Evolutionary conservation across 1,284 basidiomycete genomes (phyloP).

Genomic region (Singerocomus inundabilis): DNA sequence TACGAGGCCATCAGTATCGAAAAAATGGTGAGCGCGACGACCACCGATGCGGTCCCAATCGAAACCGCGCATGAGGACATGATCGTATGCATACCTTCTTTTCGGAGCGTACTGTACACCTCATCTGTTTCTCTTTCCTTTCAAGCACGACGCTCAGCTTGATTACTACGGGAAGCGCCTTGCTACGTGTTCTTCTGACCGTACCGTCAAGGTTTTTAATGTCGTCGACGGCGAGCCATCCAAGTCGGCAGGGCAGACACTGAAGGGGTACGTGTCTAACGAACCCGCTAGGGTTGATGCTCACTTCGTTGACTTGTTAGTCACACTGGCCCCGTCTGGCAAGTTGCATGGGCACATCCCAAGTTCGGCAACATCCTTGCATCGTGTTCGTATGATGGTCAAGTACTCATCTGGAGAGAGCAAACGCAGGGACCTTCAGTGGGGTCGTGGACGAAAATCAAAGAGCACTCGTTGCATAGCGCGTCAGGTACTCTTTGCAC

Average conservation of each 20-base stretch:
- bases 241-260: constrained; percentile 68
- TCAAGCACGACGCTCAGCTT: constrained; percentile 97
- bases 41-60: constrained; percentile 74
- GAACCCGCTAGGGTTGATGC: neutral
- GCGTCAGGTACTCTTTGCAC: constrained; percentile 70
- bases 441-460: constrained; percentile 90
- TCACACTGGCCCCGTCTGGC: constrained; percentile 99
- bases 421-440: constrained; percentile 56
- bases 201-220: constrained; percentile 95
- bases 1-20: no score
- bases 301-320: constrained; percentile 38
- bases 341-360: constrained; percentile 98
- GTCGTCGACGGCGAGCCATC: constrained; percentile 84
- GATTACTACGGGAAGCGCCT: constrained; percentile 98
- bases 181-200: constrained; percentile 95
- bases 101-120: neutral
- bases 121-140: no score
- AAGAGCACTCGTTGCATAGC: constrained; percentile 93
- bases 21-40: constrained; percentile 38
- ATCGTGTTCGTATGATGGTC: constrained; percentile 97
- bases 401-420: constrained; percentile 99
- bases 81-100: constrained; percentile 71
- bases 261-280: constrained; percentile 70
- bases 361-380: constrained; percentile 96
- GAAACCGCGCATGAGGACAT: constrained; percentile 95